Base-by-base conservation (phyloP, 2,329 filamentous ascomycete genomes). In the Furcasterigmium sp. region DNA sequence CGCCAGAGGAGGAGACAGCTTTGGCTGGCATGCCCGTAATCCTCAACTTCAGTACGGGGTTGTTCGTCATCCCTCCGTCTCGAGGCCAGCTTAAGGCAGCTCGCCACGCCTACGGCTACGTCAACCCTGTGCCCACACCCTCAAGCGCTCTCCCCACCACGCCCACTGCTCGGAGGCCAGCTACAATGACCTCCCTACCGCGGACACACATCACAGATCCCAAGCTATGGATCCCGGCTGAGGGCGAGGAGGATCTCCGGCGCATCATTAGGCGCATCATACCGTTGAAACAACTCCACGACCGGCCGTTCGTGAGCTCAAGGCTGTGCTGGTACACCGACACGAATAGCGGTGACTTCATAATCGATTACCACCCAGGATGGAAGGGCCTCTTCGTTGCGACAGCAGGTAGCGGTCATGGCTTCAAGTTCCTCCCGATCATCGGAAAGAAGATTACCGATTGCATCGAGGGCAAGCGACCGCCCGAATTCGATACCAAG, bases 311-410 rank as follows among this genome's bases (percentile, higher is more conserved):
- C 65, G 64, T 65, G 45, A 67, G 70, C 42, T 84, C 80, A 2
- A 70, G 82, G 19, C 64, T 88, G 42, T 89, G 85, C 65, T 89
- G 85, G 85, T 89, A 89, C 59, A 80, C 80, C 5, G 85, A 89
- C 64, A 89, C 85, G 53, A 72, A 78, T 8, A 79, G 78, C 15
- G 84, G 78, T 18, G 80, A 89, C 56, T 89, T 86, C 66, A 70
- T 89, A 43, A 72, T 87, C 47, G 78, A 82, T 55, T 81, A 82
- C 60, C 84, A 88, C 54, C 84, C 85, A 0, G 63, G 69, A 14
- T 77, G 77, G 61, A 58, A 70, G 44, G 72, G 73, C 13, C 61
- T 84, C 4, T 84, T 84, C 53, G 53, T 84, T 19, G 78, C 78
- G 0, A 82, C 78, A 0, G 80, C 78, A 3, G 80, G 79, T 42